Conservation (phyloP, 768 basidiomycete genomes). For the Rhizopogon roseolus region DNA sequence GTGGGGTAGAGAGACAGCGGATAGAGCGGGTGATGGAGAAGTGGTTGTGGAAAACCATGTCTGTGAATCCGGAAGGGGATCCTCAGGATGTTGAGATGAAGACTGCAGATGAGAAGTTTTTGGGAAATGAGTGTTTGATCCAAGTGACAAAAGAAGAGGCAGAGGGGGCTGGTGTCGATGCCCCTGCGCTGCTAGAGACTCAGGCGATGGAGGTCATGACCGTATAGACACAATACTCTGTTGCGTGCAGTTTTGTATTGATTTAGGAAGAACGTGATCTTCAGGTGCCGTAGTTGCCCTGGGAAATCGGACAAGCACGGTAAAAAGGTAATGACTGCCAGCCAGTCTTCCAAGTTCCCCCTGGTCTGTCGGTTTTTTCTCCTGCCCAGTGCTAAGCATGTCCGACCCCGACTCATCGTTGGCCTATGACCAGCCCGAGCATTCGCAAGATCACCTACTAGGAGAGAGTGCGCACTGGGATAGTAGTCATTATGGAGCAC, state of each 20-base stretch:
- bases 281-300: neutral
- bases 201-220: slow-evolving; percentile 12
- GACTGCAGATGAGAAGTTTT: slow-evolving; percentile 11
- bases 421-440: slow-evolving; percentile 23
- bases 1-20: slow-evolving; percentile 65
- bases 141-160: slow-evolving; percentile 8
- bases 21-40: slow-evolving; percentile 65
- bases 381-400: slow-evolving; percentile 13
- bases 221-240: slow-evolving; percentile 5
- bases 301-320: slow-evolving; percentile 1
- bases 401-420: slow-evolving; percentile 15
- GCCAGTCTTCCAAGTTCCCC: neutral
- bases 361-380: neutral
- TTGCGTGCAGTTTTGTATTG: neutral
- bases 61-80: slow-evolving; percentile 3
- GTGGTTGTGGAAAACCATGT: slow-evolving; percentile 49
- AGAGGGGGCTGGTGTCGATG: slow-evolving; percentile 1
- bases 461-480: neutral
- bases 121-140: neutral
- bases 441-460: slow-evolving; percentile 5
- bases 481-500: neutral
- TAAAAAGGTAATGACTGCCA: neutral
- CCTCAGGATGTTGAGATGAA: slow-evolving; percentile 27
- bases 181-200: slow-evolving; percentile 1
- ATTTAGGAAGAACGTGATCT: neutral